Evolutionary conservation across 306 rosid genomes (phyloP).

Genomic region (Hippophae gyantsensis): DNA sequence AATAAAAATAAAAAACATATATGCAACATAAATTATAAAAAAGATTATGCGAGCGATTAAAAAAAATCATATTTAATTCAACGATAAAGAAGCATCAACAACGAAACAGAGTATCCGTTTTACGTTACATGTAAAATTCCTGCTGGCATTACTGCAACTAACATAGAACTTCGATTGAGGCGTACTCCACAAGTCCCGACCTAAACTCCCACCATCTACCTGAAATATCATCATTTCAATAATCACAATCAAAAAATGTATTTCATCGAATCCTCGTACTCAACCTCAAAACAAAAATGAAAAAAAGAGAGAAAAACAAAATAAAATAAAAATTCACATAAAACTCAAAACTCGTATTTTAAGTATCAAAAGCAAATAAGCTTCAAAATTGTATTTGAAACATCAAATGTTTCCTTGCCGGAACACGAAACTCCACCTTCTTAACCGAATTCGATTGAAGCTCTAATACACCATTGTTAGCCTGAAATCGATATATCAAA

Average conservation of each 20-base stretch:
- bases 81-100: neutral
- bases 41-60: too few species aligned
- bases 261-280: too few species aligned
- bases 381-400: neutral
- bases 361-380: neutral
- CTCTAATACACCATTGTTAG: conserved; percentile 9
- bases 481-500: conserved; percentile 15
- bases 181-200: conserved; percentile 57
- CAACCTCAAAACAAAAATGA: neutral
- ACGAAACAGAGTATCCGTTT: neutral
- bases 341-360: neutral
- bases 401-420: conserved; percentile 14
- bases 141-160: conserved; percentile 55
- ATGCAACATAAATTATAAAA: too few species aligned
- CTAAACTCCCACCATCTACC: conserved; percentile 39
- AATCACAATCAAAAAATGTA: neutral
- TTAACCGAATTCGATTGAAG: conserved; percentile 14
- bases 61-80: too few species aligned
- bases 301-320: neutral
- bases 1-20: too few species aligned
- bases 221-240: conserved; percentile 4
- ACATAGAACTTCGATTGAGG: conserved; percentile 29
- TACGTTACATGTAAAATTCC: conserved; percentile 43
- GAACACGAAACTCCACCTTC: conserved; percentile 25
- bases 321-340: neutral